These are phyloP conservation scores for Aspergillus calidoustus DNA, from an alignment of 2,329 filamentous ascomycete genomes.

Conservation along the genomic window DNA sequence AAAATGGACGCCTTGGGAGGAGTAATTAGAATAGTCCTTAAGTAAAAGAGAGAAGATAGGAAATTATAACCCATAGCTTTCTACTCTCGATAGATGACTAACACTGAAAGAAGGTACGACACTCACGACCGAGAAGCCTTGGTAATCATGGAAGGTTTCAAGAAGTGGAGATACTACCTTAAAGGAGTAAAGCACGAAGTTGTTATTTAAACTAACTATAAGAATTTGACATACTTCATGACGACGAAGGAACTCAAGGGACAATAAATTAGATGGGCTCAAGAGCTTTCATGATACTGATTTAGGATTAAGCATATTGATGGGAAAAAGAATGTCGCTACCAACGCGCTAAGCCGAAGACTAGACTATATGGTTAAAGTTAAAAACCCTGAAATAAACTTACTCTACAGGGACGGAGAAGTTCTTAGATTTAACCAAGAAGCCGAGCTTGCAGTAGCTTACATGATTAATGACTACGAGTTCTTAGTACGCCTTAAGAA, in stretches of 20 bases:
- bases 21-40: too few species aligned
- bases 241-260: neutral
- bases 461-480: slow-evolving; percentile 1
- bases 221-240: slow-evolving; percentile 3
- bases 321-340: slow-evolving; percentile 7
- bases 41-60: too few species aligned
- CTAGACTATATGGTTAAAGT: slow-evolving; percentile 5
- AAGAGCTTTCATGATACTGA: neutral
- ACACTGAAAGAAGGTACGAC: too few species aligned
- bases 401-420: neutral
- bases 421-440: neutral
- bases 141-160: too few species aligned
- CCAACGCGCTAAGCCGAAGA: neutral
- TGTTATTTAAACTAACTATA: slow-evolving; percentile 6
- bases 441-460: neutral
- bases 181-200: neutral
- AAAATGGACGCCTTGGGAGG: too few species aligned
- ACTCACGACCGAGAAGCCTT: too few species aligned
- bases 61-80: too few species aligned
- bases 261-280: neutral
- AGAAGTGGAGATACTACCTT: slow-evolving; percentile 4
- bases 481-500: neutral
- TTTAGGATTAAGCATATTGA: slow-evolving; percentile 12
- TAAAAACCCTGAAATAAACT: slow-evolving; percentile 2
- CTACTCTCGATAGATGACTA: too few species aligned